Evolutionary conservation across 1,139 yeast species (phyloP).

Genomic region (Sugiyamaella xylanicola): DNA sequence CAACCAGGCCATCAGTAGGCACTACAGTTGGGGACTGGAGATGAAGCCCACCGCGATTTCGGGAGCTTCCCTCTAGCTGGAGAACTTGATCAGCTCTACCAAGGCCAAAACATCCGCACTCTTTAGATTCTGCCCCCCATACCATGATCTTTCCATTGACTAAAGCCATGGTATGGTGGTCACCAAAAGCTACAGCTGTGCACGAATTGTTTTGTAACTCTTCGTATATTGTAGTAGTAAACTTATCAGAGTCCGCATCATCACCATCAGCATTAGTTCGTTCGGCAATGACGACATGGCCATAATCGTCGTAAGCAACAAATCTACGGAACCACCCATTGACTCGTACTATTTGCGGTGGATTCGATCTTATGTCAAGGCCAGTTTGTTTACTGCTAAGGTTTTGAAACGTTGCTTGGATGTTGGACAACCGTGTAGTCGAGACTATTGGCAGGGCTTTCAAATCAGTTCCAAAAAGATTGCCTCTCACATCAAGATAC

Average conservation of each 20-base stretch:
- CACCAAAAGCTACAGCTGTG: constrained; percentile 67
- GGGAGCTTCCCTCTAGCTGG: constrained; percentile 37
- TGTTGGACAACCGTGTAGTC: constrained; percentile 1
- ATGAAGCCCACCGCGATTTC: constrained; percentile 45
- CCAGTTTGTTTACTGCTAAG: constrained; percentile 20
- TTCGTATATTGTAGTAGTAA: constrained; percentile 42
- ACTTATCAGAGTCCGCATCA: constrained; percentile 40
- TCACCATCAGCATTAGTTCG: not conserved
- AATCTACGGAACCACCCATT: constrained; percentile 55
- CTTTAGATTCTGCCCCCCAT: constrained; percentile 69
- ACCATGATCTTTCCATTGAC: constrained; percentile 61
- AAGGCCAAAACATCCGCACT: constrained; percentile 72
- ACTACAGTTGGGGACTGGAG: constrained; percentile 53
- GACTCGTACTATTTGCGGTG: constrained; percentile 47
- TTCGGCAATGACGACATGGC: constrained; percentile 46
- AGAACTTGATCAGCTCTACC: constrained; percentile 49
- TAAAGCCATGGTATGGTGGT: constrained; percentile 69
- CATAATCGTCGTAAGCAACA: constrained; percentile 57
- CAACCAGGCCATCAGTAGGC: constrained; percentile 46
- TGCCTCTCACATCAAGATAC: constrained; percentile 52
- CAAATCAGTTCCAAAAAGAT: constrained; percentile 47
- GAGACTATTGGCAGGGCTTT: not conserved
- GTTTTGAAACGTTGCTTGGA: constrained; percentile 27
- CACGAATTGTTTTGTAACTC: constrained; percentile 57
- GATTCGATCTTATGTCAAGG: constrained; percentile 5